Percentiles rank a stretch among this genome's conserved stretches.
Conservation (phyloP, 345 rosid genomes). For the Odontarrhena argentea region DNA sequence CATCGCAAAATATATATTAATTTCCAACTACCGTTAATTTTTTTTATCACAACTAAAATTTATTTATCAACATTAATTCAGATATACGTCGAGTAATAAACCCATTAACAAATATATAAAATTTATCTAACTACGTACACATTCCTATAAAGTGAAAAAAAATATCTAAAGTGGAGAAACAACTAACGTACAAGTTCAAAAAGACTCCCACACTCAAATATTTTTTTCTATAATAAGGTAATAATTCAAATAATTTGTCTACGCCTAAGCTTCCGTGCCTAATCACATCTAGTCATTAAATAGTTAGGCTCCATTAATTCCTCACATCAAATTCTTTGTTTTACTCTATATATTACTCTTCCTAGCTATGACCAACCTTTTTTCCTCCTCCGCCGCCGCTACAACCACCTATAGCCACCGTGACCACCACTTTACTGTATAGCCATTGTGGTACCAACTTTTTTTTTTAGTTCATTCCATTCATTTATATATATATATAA, state of each 20-base stretch:
- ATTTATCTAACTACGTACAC: background rate
- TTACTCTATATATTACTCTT: background rate
- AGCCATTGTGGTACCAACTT: conserved; percentile 8
- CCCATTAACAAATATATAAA: conserved; percentile 1
- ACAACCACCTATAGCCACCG: conserved; percentile 27
- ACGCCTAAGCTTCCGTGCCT: conserved; percentile 23
- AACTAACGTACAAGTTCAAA: conserved; percentile 27
- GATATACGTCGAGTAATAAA: background rate
- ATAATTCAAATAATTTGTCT: conserved; percentile 10
- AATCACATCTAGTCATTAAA: conserved; percentile 14
- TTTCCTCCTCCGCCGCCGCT: conserved; percentile 18
- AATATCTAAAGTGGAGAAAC: conserved; percentile 11
- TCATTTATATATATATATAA: background rate
- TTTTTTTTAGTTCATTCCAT: conserved; percentile 1
- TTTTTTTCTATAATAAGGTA: background rate
- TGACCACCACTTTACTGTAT: conserved; percentile 19
- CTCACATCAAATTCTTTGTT: background rate
- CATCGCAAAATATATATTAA: no score
- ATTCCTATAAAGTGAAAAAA: background rate
- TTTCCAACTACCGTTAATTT: no score
- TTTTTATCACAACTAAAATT: background rate
- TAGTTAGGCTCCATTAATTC: conserved; percentile 19
- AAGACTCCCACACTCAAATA: conserved; percentile 17
- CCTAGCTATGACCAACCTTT: background rate
- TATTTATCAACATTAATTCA: background rate